phyloP scores from a whole-genome alignment of 257 asterid species.

The Plantago elongata region DNA sequence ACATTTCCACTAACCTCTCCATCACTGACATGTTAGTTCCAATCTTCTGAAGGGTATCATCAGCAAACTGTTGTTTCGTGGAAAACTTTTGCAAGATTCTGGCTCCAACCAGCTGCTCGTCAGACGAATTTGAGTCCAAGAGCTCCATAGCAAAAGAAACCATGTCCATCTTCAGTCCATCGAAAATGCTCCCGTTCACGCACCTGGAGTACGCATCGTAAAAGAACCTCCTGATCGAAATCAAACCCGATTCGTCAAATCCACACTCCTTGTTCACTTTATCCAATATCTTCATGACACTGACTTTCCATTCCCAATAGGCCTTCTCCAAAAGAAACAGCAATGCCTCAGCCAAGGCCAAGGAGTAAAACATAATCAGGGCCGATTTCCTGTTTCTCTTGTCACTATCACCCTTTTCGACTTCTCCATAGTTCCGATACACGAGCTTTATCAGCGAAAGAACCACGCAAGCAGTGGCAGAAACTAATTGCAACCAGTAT shows the following conservation, averaged over 20 bases:
- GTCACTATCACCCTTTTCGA: conserved; percentile 50
- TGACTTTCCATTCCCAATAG: conserved; percentile 90
- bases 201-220: conserved; percentile 81
- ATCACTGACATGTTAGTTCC: conserved; percentile 64
- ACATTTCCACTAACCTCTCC: conserved; percentile 80
- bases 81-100: conserved; percentile 56
- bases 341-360: conserved; percentile 81
- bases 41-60: conserved; percentile 81
- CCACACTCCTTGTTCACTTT: conserved; percentile 65
- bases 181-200: conserved; percentile 82
- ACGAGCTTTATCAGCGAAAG: conserved; percentile 66
- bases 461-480: conserved; percentile 75
- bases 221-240: conserved; percentile 68
- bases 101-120: conserved; percentile 85
- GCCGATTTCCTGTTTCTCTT: conserved; percentile 66
- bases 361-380: conserved; percentile 66
- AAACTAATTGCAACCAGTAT: conserved; percentile 73
- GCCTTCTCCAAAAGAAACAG: conserved; percentile 83
- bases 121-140: conserved; percentile 60
- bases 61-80: conserved; percentile 37
- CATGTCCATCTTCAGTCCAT: conserved; percentile 93
- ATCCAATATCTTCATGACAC: conserved; percentile 38
- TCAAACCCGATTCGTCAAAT: conserved; percentile 60
- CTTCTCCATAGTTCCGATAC: conserved; percentile 47
- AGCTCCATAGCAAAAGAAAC: conserved; percentile 83